Base-by-base conservation (phyloP, 2,329 filamentous ascomycete species). In the Fusarium neocosmosporiellum region DNA sequence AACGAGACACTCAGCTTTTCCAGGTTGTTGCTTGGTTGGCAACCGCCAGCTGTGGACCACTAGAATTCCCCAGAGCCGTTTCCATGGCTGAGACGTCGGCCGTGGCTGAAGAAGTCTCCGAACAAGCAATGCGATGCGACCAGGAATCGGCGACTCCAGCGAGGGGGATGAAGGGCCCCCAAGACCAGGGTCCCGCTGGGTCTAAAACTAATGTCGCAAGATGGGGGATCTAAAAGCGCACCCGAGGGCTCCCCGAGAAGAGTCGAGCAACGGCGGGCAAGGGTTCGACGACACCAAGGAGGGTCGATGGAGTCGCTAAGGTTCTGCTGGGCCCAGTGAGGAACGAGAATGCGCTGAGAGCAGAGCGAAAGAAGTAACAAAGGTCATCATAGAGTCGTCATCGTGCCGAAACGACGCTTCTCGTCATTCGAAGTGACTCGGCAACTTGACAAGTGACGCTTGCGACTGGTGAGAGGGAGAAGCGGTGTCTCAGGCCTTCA, bases 41-140 rank as follows among this genome's bases (percentile, higher is more conserved):
- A 41, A 22, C n/a, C 16, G 53, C 8, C 20, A 36, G 24, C 31
- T 41, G 41, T 29, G 48, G 58, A 37, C 67, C 53, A 74, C 65
- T 75, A 43, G 46, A 64, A 65, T 63, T 43, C 58, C 55, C 37
- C 27, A 36, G 59, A 72, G 46, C 61, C 37, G 59, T 54, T 58
- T 53, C 61, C 20, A 20, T 50, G 48, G 39, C 66, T 50, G 66
- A 70, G 62, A 66, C 55, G 54, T 65, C 66, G 75, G 66, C 64
- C 71, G 67, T 75, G 69, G 74, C 71, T 75, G 62, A 73, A 63
- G 59, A 75, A 71, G 62, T 75, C 69, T 76, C 69, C 70, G 65
- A 71, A 71, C 60, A 63, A 72, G 63, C 59, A 66, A 75, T 55
- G 53, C 22, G 24, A 76, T 59, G 53, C n/a, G 24, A n/a, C 57